Conservation (phyloP, 129 eudicot species). For the Saussurea involucrata region DNA sequence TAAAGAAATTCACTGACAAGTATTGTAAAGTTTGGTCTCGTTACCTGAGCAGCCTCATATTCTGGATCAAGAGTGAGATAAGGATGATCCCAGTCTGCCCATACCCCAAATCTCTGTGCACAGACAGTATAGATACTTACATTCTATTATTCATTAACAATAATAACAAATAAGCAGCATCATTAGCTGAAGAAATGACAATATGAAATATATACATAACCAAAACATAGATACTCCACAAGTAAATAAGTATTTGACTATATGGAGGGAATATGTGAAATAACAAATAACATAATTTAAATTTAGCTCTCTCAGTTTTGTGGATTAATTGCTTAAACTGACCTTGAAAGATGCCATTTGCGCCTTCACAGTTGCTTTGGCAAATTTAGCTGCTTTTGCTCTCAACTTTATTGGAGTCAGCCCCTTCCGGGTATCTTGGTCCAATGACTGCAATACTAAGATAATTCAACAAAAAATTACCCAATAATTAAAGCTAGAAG, state of each 20-base stretch:
- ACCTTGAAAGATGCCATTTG: slow-evolving; percentile 99
- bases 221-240: not conserved
- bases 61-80: slow-evolving; percentile 97
- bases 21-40: not conserved
- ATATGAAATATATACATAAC: not conserved
- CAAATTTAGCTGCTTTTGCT: slow-evolving; percentile 97
- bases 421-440: slow-evolving; percentile 79
- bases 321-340: not conserved
- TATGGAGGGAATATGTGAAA: not conserved
- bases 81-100: slow-evolving; percentile 99
- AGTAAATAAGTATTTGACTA: slow-evolving; percentile 10
- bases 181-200: not conserved
- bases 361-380: slow-evolving; percentile 84
- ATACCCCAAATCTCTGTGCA: slow-evolving; percentile 81
- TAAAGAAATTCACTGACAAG: not conserved
- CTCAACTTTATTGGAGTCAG: slow-evolving; percentile 91
- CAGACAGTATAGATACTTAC: slow-evolving; percentile 11
- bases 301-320: not conserved
- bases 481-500: slow-evolving; percentile 16
- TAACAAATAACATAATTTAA: not conserved
- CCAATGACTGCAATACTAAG: slow-evolving; percentile 93
- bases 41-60: slow-evolving; percentile 98
- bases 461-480: slow-evolving; percentile 28
- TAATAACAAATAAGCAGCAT: not conserved
- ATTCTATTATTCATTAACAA: not conserved